These are phyloP conservation scores for Ogataea allantospora DNA, from an alignment of 805 yeast species.

Conservation along the genomic window DNA sequence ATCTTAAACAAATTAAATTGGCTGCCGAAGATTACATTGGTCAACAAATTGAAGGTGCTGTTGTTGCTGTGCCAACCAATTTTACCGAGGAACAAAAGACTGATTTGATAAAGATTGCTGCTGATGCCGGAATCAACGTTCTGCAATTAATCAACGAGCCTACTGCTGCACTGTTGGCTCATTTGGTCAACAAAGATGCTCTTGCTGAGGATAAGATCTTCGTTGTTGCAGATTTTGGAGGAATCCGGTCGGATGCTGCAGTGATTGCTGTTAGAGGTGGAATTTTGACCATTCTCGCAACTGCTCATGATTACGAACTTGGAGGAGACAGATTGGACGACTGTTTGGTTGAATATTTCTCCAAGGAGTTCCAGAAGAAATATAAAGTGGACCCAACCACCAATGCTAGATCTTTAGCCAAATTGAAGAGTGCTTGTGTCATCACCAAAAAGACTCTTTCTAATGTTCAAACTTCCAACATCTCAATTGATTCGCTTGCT, in stretches of 20 bases:
- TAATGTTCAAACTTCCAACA: slow-evolving; percentile 82
- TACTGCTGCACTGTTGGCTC: slow-evolving; percentile 85
- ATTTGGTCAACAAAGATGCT: slow-evolving; percentile 52
- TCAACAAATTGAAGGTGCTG: slow-evolving; percentile 72
- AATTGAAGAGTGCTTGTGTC: slow-evolving; percentile 79
- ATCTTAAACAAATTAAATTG: slow-evolving; percentile 70
- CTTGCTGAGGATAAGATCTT: slow-evolving; percentile 65
- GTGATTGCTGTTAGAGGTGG: slow-evolving; percentile 94
- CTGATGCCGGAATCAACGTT: slow-evolving; percentile 72
- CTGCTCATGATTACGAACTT: slow-evolving; percentile 74
- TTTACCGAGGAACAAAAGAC: slow-evolving; percentile 72
- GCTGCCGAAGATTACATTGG: slow-evolving; percentile 96
- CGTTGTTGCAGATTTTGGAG: slow-evolving; percentile 96
- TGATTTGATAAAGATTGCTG: slow-evolving; percentile 59
- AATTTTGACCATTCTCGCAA: slow-evolving; percentile 80
- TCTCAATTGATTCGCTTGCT: slow-evolving; percentile 91
- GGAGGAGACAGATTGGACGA: slow-evolving; percentile 90
- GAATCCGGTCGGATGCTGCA: slow-evolving; percentile 93
- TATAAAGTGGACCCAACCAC: slow-evolving; percentile 74
- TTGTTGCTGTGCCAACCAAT: slow-evolving; percentile 87
- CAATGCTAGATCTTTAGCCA: slow-evolving; percentile 83
- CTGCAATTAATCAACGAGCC: slow-evolving; percentile 92
- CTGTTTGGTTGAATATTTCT: slow-evolving; percentile 76
- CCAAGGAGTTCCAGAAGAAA: slow-evolving; percentile 93
- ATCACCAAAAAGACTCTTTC: slow-evolving; percentile 88